Evolutionary conservation across 176 grass and related monocot species (phyloP).

Genomic region (Juncus inflexus): DNA sequence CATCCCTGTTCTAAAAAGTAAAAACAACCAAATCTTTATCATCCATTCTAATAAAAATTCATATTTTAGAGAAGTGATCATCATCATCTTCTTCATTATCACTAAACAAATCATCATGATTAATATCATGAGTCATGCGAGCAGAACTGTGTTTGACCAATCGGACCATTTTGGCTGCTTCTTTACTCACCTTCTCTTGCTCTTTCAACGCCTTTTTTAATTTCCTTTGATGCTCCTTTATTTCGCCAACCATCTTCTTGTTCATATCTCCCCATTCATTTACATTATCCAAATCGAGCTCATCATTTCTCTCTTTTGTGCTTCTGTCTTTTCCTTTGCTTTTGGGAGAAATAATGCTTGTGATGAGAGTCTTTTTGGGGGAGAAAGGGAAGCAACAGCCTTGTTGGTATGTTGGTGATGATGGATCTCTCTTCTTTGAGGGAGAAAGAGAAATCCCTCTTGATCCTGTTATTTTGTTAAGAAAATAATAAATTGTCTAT

Average conservation of each 20-base stretch:
- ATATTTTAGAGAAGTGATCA: not conserved
- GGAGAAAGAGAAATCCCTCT: not conserved
- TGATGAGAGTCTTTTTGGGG: constrained; percentile 38
- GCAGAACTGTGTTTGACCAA: constrained; percentile 65
- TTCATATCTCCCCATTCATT: constrained; percentile 59
- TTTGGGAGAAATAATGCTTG: not conserved
- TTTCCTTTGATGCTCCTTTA: constrained; percentile 66
- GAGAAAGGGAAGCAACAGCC: constrained; percentile 78
- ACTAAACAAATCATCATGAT: constrained; percentile 60
- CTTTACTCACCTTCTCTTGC: constrained; percentile 65
- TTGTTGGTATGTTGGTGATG: constrained; percentile 36
- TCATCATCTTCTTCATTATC: constrained; percentile 49
- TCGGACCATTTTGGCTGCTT: constrained; percentile 68
- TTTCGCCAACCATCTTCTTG: constrained; percentile 34
- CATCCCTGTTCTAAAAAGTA: not conserved
- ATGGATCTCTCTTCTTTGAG: constrained; percentile 9
- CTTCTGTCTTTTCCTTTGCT: constrained; percentile 31
- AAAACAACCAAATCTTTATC: not conserved
- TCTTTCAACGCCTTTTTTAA: constrained; percentile 78
- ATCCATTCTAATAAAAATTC: not conserved
- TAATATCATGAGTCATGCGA: constrained; percentile 50
- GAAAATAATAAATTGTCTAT: not conserved
- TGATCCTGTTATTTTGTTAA: constrained; percentile 11
- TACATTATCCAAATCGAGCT: constrained; percentile 23
- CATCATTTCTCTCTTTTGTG: constrained; percentile 1